Base-by-base conservation (phyloP, 306 rosid species). In the Calophaca sinica region DNA sequence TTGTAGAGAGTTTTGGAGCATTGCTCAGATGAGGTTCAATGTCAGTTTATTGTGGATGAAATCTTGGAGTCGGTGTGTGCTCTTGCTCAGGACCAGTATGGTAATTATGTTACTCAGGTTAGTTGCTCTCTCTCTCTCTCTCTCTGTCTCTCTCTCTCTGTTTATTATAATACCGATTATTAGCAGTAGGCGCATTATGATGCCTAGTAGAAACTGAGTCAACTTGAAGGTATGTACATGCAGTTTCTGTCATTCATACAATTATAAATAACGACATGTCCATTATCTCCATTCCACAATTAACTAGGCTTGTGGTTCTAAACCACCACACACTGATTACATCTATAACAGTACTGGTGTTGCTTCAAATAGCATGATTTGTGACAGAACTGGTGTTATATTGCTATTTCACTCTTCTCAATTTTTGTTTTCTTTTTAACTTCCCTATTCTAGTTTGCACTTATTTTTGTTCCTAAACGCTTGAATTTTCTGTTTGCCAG, bases 21-120 rank as follows among this genome's bases (percentile, higher is more conserved):
- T 82, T 85, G 89, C 49, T 72, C 86, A 32, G 75, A 82, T 5
- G 86, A 79, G 69, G 62, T 68, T 44, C 81, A 76, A 14, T 85
- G 89, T 76, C 89, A 85, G 81, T 85, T 85, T 80, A 85, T 85
- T 67, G 86, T 82, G 58, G 86, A 85, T 82, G 89, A 85, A 69
- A 85, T 85, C 54, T 72, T 85, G 83, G 86, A 82, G 64, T 85
- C 89, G 33, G 86, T 72, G 58, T 82, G 72, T 59, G 12, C 80
- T 72, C 89, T 85, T 73, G 89, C 85, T 61, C 83, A 82, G 71
- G 85, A 85, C 69, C 89, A 85, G 79, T 85, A 85, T 76, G 89
- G 89, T 15, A 85, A 85, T 80, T 85, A 85, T 63, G 89, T 85
- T 44, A 82, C 89, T 64, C 89, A 85, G 89, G 89, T 85, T 82